These are phyloP conservation scores for Candida xiaguanensis DNA, from an alignment of 805 yeast genomes.

Conservation along the genomic window DNA sequence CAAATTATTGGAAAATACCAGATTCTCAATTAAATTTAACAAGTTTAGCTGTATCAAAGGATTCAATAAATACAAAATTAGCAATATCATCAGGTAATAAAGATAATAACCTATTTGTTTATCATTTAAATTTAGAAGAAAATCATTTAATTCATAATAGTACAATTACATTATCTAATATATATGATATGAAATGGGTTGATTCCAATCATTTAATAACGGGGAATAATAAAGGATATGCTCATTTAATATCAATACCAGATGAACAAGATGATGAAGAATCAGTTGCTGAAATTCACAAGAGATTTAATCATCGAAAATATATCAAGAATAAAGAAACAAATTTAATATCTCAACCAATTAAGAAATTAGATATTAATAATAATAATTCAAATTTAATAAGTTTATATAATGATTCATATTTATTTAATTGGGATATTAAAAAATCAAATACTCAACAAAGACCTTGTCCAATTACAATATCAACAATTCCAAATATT, in stretches of 20 bases:
- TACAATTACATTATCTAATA: slow-evolving; percentile 56
- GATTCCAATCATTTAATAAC: slow-evolving; percentile 46
- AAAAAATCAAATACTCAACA: slow-evolving; percentile 44
- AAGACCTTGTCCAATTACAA: slow-evolving; percentile 49
- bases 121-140: slow-evolving; percentile 38
- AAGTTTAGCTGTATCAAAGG: slow-evolving; percentile 28
- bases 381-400: slow-evolving; percentile 46
- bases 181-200: slow-evolving; percentile 53
- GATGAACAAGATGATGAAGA: slow-evolving; percentile 24
- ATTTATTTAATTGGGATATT: slow-evolving; percentile 75
- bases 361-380: slow-evolving; percentile 23
- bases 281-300: slow-evolving; percentile 65
- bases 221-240: slow-evolving; percentile 75
- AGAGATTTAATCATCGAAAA: slow-evolving; percentile 74
- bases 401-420: slow-evolving; percentile 57
- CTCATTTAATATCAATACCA: slow-evolving; percentile 70
- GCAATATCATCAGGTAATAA: slow-evolving; percentile 51
- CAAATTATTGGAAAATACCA: slow-evolving; percentile 45
- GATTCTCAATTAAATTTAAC: slow-evolving; percentile 43
- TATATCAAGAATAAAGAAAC: slow-evolving; percentile 43
- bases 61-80: slow-evolving; percentile 26
- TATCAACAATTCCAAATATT: slow-evolving; percentile 50
- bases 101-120: slow-evolving; percentile 48
- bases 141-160: slow-evolving; percentile 51
- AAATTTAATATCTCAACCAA: slow-evolving; percentile 20